These are phyloP conservation scores for Coffea canephora DNA, from an alignment of 257 asterid species.

Conservation along the genomic window DNA sequence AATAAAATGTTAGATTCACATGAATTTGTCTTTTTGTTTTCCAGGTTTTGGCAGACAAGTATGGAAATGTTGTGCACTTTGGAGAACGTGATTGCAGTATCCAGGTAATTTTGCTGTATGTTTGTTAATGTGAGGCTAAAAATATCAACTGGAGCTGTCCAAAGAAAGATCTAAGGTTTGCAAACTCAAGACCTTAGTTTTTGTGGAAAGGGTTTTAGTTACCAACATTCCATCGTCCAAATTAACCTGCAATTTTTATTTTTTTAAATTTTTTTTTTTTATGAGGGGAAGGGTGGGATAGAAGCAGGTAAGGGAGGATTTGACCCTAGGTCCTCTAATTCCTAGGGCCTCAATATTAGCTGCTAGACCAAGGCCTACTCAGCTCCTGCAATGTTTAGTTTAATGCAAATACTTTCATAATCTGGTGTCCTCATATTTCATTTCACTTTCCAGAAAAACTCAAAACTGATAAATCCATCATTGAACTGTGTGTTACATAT, in stretches of 20 bases:
- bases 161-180: background rate
- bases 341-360: no score
- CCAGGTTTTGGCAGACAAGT: conserved; percentile 94
- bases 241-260: background rate
- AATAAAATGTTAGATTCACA: background rate
- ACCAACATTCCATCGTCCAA: background rate
- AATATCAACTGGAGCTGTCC: background rate
- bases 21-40: conserved; percentile 2
- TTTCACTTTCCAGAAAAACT: background rate
- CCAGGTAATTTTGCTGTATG: conserved; percentile 48
- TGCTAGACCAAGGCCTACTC: no score
- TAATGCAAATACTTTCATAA: background rate
- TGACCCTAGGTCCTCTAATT: no score
- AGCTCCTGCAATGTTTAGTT: no score
- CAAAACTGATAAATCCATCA: no score
- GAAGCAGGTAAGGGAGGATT: no score
- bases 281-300: no score
- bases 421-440: background rate
- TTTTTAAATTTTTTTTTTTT: no score
- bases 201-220: no score
- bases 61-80: conserved; percentile 88
- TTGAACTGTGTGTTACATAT: no score
- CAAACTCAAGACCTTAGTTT: background rate
- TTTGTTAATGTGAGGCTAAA: background rate
- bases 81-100: conserved; percentile 99